Evolutionary conservation across 345 rosid species (phyloP), one percentile per base, ranked within the genome.

Genomic region (Ricinus communis): DNA sequence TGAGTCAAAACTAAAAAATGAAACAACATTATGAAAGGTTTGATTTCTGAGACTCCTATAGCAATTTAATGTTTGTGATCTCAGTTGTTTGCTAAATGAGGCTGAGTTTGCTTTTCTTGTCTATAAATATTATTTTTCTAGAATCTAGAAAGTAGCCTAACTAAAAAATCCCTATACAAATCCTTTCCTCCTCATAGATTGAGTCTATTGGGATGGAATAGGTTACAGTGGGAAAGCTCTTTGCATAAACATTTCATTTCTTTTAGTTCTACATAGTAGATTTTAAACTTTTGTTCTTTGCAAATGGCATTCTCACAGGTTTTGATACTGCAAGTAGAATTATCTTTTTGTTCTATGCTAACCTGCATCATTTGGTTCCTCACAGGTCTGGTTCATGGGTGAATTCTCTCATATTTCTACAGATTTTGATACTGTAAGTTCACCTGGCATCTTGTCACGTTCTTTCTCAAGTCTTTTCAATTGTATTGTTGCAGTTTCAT

Each of bases 381-480:
- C 22, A 18, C 82, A 86, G 95, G 85, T 87, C 71, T 87, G 95
- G 92, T 87, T 86, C 82, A 90, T 90, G 92, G 92, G 91, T 47
- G 89, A 87, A 59, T 87, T 86, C 75, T 87, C 95, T 68, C 90
- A 87, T 72, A 82, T 86, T 70, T 82, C 90, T 54, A 78, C 84
- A 19, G 90, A 85, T 71, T 90, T 90, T 68, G 95, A 90, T 70
- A 79, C 80, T 82, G 92, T 87, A 77, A 85, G 88, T 77, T 70
- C 70, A 19, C 36, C 47, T 63, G 45, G 51, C 19, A 40, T 22
- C 5, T 19, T 46, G 8, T 61, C 41, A 56, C 58, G 7, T 53
- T 22, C 9, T 60, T 64, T 76, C 46, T 36, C 22, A 65, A 4
- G 12, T 68, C 64, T 66, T 55, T 13, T 14, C n/a, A n/a, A 40